Percentiles rank a stretch among this genome's conserved stretches.
Conservation (phyloP, 2,329 filamentous ascomycete genomes). For the Diplodia intermedia region DNA sequence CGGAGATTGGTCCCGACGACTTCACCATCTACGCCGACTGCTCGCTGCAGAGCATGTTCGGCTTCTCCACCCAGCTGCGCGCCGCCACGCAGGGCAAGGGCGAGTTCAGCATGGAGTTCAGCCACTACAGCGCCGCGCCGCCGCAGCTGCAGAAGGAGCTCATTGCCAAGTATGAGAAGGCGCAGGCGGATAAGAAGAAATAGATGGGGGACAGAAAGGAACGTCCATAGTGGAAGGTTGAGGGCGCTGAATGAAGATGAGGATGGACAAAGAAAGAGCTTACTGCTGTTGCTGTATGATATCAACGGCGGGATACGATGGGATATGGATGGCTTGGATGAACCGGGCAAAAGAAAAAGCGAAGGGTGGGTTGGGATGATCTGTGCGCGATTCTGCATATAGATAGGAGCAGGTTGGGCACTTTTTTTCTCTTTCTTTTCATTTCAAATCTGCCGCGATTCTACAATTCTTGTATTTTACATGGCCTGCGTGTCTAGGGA, state of each 20-base stretch:
- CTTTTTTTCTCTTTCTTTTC: not conserved
- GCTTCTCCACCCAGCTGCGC: conserved; percentile 88
- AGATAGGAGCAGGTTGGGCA: conserved; percentile 16
- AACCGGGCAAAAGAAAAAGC: not conserved
- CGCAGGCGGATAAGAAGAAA: conserved; percentile 66
- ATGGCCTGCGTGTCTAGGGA: conserved; percentile 24
- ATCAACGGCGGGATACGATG: not conserved
- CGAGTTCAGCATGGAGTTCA: conserved; percentile 99
- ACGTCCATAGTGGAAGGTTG: too few species aligned
- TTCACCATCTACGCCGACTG: conserved; percentile 93
- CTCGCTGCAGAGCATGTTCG: conserved; percentile 96
- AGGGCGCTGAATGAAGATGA: not conserved
- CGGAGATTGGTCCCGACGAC: conserved; percentile 90
- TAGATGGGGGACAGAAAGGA: conserved; percentile 4
- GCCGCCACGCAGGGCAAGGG: conserved; percentile 98
- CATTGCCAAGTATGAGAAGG: conserved; percentile 71
- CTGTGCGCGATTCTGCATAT: conserved; percentile 6
- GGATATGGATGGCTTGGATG: not conserved
- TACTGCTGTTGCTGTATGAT: conserved; percentile 5
- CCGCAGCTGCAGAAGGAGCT: conserved; percentile 85
- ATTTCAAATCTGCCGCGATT: not conserved
- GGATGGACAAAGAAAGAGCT: not conserved
- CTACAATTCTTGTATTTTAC: conserved; percentile 15
- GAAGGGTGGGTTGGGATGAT: not conserved
- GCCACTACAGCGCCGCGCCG: conserved; percentile 88